These are phyloP conservation scores for Cladophialophora carrionii DNA, from an alignment of 2,329 filamentous ascomycete genomes.

Conservation along the genomic window DNA sequence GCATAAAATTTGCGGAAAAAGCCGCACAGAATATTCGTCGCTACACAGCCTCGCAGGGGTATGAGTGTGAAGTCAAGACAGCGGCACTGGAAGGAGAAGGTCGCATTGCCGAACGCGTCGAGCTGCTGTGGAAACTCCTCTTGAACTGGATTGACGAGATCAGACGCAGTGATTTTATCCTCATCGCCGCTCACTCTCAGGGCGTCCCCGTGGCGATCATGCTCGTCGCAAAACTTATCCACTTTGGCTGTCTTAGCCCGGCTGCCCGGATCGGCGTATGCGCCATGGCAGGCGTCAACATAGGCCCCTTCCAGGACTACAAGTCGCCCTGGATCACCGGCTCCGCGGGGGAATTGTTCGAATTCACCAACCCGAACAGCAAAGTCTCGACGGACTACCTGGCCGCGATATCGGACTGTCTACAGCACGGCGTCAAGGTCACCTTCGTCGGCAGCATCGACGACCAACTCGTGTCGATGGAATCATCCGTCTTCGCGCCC, in stretches of 20 bases:
- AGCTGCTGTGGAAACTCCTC: slow-evolving; percentile 90
- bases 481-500: slow-evolving; percentile 87
- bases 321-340: slow-evolving; percentile 87
- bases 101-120: slow-evolving; percentile 83
- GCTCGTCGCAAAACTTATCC: slow-evolving; percentile 88
- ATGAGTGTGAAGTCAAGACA: slow-evolving; percentile 82
- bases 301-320: slow-evolving; percentile 91
- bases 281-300: slow-evolving; percentile 85
- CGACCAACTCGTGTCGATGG: slow-evolving; percentile 91
- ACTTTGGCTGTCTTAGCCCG: slow-evolving; percentile 72
- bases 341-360: slow-evolving; percentile 90
- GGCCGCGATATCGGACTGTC: slow-evolving; percentile 70
- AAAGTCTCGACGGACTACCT: slow-evolving; percentile 81
- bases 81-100: slow-evolving; percentile 94
- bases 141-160: slow-evolving; percentile 95
- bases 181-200: slow-evolving; percentile 94
- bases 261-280: slow-evolving; percentile 81
- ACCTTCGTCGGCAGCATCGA: slow-evolving; percentile 94
- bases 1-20: slow-evolving; percentile 86
- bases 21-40: slow-evolving; percentile 79
- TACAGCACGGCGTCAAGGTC: slow-evolving; percentile 79
- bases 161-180: slow-evolving; percentile 80
- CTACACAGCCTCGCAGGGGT: slow-evolving; percentile 77
- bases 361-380: slow-evolving; percentile 82
- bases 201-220: slow-evolving; percentile 93